Base-by-base conservation (phyloP, 2,329 filamentous ascomycete genomes). In the Arthrobotrys musiformis region DNA sequence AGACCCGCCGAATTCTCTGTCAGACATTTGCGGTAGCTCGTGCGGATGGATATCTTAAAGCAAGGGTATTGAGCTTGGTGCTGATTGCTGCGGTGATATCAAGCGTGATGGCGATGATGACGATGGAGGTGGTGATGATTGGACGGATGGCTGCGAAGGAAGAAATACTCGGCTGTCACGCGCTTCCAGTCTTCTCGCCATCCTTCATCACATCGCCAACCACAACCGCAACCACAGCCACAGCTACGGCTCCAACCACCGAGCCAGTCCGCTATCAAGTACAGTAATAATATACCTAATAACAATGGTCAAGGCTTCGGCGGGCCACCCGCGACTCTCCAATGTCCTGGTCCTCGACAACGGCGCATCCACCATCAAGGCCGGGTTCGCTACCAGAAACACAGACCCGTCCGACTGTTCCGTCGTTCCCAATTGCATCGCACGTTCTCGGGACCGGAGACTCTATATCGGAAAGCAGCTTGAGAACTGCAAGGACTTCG, bases 321-420 rank as follows among this genome's bases (percentile, higher is more conserved):
- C 61, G 26, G 56, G n/a, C 24, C 66, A 61, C 22, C 74, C 61
- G 37, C 74, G 74, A 6, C 68, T 78, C 15, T 82, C 86, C 1
- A 88, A 86, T 73, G 97, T 94, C 0, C 90, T 99, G 66, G 88
- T 99, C 52, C 87, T 99, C 81, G 95, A 99, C 85, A 97, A 98
- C 85, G 95, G 95, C 82, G 94, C 91, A 48, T 91, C 92, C 84
- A 94, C 90, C 5, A 88, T 99, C 83, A 99, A 99, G 85, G 93
- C 94, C 15, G 95, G 95, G 64, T 91, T 94, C 81, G 89, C 85
- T 22, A 83, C 90, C 7, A 80, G 82, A 0, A 83, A 85, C 37
- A 79, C 81, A 11, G 83, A 85, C 40, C 82, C 85, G 26, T 82
- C 85, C 66, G 83, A 84, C n/a, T 96, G 92, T 79, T 86, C 87